Percentiles rank a stretch among this genome's conserved stretches.
These are phyloP conservation scores for Blastobotrys indianensis DNA, from an alignment of 1,139 yeast genomes.

Conservation along the genomic window DNA sequence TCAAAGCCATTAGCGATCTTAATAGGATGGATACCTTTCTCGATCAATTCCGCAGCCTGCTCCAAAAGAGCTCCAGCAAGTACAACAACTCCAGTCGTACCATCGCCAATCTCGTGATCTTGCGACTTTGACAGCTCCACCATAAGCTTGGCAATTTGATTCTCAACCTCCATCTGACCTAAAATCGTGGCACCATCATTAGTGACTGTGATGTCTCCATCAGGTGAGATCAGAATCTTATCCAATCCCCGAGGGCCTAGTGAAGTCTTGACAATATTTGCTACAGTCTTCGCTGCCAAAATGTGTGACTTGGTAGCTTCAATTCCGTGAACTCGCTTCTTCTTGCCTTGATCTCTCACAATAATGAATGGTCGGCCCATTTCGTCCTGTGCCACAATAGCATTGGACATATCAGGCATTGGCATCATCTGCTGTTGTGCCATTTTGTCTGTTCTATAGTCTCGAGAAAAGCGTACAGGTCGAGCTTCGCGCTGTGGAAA, in stretches of 20 bases:
- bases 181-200: constrained; percentile 98
- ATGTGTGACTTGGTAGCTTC: constrained; percentile 94
- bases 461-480: neutral
- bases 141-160: constrained; percentile 89
- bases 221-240: constrained; percentile 86
- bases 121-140: constrained; percentile 94
- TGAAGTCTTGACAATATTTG: constrained; percentile 85
- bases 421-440: constrained; percentile 41
- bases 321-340: constrained; percentile 84
- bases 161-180: constrained; percentile 92
- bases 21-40: constrained; percentile 95
- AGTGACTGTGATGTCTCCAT: constrained; percentile 96
- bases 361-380: constrained; percentile 98
- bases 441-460: constrained; percentile 4
- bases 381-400: constrained; percentile 97
- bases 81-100: constrained; percentile 98
- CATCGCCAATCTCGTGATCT: constrained; percentile 99
- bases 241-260: constrained; percentile 98
- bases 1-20: constrained; percentile 96
- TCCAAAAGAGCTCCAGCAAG: constrained; percentile 91
- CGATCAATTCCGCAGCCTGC: constrained; percentile 90
- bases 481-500: neutral
- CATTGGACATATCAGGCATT: constrained; percentile 94
- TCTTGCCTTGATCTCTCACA: constrained; percentile 93
- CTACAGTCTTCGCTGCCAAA: constrained; percentile 92